phyloP scores from a whole-genome alignment of 805 yeast genomes.

The Blastobotrys americana region DNA sequence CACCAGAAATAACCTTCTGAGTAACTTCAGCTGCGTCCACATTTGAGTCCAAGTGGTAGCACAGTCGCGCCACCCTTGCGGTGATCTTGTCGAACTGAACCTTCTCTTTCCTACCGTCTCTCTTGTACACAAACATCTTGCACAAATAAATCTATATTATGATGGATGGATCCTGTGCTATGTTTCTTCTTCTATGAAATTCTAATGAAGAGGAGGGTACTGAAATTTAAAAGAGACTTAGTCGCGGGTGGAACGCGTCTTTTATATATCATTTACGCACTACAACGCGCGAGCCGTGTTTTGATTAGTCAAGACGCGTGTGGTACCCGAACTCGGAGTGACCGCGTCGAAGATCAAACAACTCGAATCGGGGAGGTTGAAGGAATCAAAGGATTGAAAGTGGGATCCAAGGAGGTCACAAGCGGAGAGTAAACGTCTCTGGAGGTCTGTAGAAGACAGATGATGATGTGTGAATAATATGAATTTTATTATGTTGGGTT shows the following conservation, averaged over 20 bases:
- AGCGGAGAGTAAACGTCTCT: no score
- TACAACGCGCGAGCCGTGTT: background rate
- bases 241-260: background rate
- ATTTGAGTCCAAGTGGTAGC: constrained; percentile 89
- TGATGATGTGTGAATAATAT: no score
- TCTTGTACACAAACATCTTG: constrained; percentile 72
- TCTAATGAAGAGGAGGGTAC: background rate
- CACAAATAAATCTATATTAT: no score
- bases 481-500: no score
- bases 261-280: background rate
- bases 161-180: no score
- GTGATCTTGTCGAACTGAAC: constrained; percentile 96
- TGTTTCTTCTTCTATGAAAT: no score
- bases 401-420: no score
- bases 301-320: background rate
- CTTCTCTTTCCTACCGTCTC: constrained; percentile 93
- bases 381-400: no score
- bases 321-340: background rate
- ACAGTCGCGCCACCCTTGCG: constrained; percentile 85
- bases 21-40: constrained; percentile 95
- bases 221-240: no score
- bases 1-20: constrained; percentile 86
- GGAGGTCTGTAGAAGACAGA: no score
- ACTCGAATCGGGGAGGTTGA: no score
- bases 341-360: no score